Evolutionary conservation across 2,329 filamentous ascomycete genomes (phyloP).

Genomic region (Colletotrichum graminicola): DNA sequence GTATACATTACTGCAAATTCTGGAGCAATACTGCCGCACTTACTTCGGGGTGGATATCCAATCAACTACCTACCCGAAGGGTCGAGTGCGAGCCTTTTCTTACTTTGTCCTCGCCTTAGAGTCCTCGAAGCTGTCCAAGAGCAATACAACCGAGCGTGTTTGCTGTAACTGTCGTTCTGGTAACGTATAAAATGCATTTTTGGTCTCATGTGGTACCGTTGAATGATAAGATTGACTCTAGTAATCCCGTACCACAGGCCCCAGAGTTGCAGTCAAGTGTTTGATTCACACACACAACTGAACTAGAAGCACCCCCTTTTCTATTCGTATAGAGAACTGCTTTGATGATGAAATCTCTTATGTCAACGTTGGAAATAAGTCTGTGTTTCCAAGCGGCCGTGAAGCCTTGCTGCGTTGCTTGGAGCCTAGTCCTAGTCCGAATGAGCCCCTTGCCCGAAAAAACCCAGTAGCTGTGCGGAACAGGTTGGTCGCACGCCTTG

Average conservation of each 20-base stretch:
- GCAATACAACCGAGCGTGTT: not conserved
- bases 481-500: too few relatives aligned
- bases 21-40: too few relatives aligned
- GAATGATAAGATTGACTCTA: not conserved
- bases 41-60: not conserved
- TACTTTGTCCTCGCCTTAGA: not conserved
- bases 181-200: not conserved
- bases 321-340: accelerated
- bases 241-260: not conserved
- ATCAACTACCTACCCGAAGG: not conserved
- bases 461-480: not conserved
- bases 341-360: not conserved
- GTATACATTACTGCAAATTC: not conserved
- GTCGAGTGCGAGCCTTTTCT: not conserved
- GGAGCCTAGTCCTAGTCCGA: not conserved
- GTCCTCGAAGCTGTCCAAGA: not conserved
- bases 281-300: not conserved
- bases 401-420: not conserved
- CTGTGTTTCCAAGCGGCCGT: not conserved
- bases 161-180: not conserved
- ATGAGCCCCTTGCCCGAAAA: not conserved
- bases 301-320: not conserved
- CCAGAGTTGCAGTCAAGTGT: not conserved
- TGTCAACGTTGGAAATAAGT: not conserved
- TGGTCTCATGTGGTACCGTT: not conserved